Evolutionary conservation across 2,329 filamentous ascomycete genomes (phyloP), one percentile per base, ranked within the genome.

Genomic region (Pseudogymnoascus sp.): DNA sequence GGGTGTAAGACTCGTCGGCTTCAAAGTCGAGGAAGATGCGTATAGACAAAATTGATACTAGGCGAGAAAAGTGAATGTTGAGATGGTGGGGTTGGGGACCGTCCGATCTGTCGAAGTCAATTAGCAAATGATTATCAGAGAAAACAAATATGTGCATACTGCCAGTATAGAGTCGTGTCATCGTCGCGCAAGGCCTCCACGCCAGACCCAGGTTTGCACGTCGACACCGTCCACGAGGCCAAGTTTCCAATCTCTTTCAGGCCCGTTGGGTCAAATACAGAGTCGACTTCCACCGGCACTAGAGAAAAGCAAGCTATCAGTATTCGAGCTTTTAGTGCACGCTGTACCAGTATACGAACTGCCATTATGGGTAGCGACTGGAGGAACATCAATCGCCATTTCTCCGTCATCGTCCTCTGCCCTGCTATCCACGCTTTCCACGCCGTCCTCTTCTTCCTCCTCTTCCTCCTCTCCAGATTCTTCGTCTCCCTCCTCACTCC

Each of bases 1-100:
- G 94, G 2, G 94, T 99, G 74, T 99, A 99, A 45, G 90, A 94
- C 76, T 99, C 94, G 74, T 99, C 94, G 61, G 91, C 85, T 65
- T 88, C 87, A 74, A 96, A 96, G 76, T 99, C 92, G 49, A 99
- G 86, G 68, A 89, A 92, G 69, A 94, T 85, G n/a, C 90, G 83
- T 60, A 94, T 86, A 29, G 86, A 85, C 4, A 87, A 14, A 65
- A 94, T 91, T 64, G 86, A 87, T 45, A 93, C 90, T 5, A 90
- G 83, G 69, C 92, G 92, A 75, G 91, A 86, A 74, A 94, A 94
- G 75, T 94, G 91, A 37, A 94, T 89, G 64, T 90, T 93, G 59
- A 94, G 81, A 65, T 87, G 83, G 71, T 94, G 90, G 4, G 90
- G 90, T 72, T 94, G 90, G 1, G 90, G 90, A 1, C 90, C 91